Percentiles rank a stretch among this genome's conserved stretches.
These are phyloP conservation scores for Fraxinus pennsylvanica DNA, from an alignment of 257 asterid species.

Conservation along the genomic window DNA sequence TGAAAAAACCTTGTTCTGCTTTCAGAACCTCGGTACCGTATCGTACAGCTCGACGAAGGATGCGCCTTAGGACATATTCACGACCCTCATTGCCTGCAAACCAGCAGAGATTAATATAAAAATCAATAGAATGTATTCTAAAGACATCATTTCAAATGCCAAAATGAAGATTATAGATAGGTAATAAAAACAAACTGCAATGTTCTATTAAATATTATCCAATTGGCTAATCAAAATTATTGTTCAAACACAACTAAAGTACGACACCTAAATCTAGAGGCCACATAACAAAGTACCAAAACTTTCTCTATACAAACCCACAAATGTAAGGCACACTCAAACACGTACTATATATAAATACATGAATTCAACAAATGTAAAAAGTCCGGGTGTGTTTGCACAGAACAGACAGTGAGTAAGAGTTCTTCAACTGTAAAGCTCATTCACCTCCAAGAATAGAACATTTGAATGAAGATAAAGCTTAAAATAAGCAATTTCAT, in stretches of 20 bases:
- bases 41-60: slow-evolving; percentile 96
- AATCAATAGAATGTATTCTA: slow-evolving; percentile 9
- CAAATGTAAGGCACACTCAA: neutral
- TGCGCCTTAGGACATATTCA: slow-evolving; percentile 92
- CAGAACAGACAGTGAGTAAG: neutral
- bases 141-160: slow-evolving; percentile 14
- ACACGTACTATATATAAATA: neutral
- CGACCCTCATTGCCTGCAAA: slow-evolving; percentile 96
- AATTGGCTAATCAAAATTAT: neutral
- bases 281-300: neutral
- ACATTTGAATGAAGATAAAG: neutral
- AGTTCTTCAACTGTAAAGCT: neutral
- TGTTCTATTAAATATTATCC: neutral
- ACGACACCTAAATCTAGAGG: neutral
- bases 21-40: slow-evolving; percentile 95
- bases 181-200: neutral
- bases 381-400: neutral
- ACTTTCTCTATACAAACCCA: neutral
- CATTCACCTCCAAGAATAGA: slow-evolving; percentile 4
- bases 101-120: slow-evolving; percentile 11
- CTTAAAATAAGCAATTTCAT: neutral
- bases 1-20: slow-evolving; percentile 84
- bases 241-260: slow-evolving; percentile 1
- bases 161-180: neutral
- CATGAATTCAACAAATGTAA: neutral